Conservation (phyloP, 257 asterid genomes). For the Osmanthus fragrans region DNA sequence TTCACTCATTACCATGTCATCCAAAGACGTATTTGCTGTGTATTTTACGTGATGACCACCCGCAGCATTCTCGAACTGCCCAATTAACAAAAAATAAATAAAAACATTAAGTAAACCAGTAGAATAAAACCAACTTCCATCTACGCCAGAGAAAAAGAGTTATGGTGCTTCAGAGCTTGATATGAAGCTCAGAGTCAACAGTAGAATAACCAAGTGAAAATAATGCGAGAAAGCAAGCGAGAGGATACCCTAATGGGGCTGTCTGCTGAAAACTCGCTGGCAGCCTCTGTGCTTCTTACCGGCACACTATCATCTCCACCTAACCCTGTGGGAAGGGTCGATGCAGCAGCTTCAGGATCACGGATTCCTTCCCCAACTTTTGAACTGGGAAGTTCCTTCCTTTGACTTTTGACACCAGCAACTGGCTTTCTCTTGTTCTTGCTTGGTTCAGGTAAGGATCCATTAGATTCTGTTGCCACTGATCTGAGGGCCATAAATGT, state of each 20-base stretch:
- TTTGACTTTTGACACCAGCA: conserved; percentile 10
- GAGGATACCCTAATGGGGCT: conserved; percentile 49
- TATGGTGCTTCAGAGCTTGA: neutral
- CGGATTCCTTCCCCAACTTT: conserved; percentile 43
- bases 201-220: neutral
- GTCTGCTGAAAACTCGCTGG: conserved; percentile 66
- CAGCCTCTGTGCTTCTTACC: conserved; percentile 41
- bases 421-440: conserved; percentile 43
- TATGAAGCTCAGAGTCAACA: neutral
- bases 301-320: conserved; percentile 42
- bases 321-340: conserved; percentile 25
- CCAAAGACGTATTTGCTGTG: conserved; percentile 31
- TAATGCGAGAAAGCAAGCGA: conserved; percentile 1
- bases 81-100: conserved; percentile 22
- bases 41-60: conserved; percentile 29
- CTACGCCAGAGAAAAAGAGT: neutral
- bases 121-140: neutral
- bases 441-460: conserved; percentile 45
- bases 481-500: conserved; percentile 47
- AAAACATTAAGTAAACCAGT: neutral
- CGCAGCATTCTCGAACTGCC: conserved; percentile 47
- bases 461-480: conserved; percentile 52
- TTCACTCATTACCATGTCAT: conserved; percentile 47
- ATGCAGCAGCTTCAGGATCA: conserved; percentile 34
- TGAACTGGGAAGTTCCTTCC: conserved; percentile 19